Evolutionary conservation across 2,329 filamentous ascomycete species (phyloP).

Genomic region (Tolypocladium amazonense): DNA sequence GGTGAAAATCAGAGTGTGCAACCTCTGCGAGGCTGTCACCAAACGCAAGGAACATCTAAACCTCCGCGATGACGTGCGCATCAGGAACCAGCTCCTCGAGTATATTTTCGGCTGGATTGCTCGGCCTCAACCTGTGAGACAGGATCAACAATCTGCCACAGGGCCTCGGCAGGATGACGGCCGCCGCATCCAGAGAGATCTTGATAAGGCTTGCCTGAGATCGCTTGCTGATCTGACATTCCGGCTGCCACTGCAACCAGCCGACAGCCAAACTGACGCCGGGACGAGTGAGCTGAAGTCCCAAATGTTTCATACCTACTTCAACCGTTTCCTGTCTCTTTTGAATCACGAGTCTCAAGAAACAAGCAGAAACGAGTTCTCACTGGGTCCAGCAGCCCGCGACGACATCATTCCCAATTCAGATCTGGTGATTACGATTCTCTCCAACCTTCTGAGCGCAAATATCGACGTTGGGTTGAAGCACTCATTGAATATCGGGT

Average conservation of each 20-base stretch:
- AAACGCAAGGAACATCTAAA: constrained; percentile 59
- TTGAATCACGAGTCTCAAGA: constrained; percentile 48
- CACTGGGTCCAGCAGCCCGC: constrained; percentile 25
- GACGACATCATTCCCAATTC: constrained; percentile 46
- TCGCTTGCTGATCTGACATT: constrained; percentile 57
- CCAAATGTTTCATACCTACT: constrained; percentile 62
- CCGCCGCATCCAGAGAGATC: constrained; percentile 48
- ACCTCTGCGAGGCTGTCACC: constrained; percentile 54
- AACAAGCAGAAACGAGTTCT: constrained; percentile 13
- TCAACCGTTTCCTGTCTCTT: constrained; percentile 57
- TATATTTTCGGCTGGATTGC: constrained; percentile 61
- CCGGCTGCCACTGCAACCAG: constrained; percentile 54
- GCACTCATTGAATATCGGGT: constrained; percentile 59
- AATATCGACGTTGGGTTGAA: constrained; percentile 64
- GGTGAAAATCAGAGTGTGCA: constrained; percentile 60
- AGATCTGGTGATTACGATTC: constrained; percentile 54
- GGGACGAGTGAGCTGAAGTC: constrained; percentile 59
- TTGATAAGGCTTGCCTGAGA: constrained; percentile 55
- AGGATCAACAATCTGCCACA: constrained; percentile 28
- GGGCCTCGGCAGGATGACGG: constrained; percentile 44
- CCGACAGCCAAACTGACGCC: constrained; percentile 54
- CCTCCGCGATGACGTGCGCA: constrained; percentile 56
- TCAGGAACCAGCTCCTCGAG: constrained; percentile 57
- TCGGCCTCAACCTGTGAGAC: constrained; percentile 40
- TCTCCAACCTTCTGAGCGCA: constrained; percentile 59